These are phyloP conservation scores for Fraxinus dipetala DNA, from an alignment of 305 asterid genomes.

Conservation along the genomic window DNA sequence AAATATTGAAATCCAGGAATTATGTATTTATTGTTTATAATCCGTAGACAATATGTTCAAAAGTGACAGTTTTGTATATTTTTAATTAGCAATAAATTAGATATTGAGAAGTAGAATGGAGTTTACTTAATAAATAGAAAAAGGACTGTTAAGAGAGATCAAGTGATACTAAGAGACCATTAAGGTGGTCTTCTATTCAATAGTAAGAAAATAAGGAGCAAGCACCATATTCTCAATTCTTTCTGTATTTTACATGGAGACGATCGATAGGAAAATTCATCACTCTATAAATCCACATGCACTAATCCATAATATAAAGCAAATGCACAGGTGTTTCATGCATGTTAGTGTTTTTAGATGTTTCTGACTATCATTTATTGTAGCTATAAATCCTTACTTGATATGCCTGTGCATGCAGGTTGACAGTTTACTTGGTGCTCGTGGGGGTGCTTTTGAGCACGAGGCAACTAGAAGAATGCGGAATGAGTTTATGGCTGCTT, in stretches of 20 bases:
- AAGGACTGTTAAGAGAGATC: not conserved
- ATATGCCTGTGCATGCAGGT: conserved; percentile 54
- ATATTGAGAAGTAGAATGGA: not conserved
- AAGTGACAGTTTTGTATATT: not conserved
- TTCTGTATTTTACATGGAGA: conserved; percentile 2
- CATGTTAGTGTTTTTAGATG: not conserved
- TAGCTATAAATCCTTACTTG: not conserved
- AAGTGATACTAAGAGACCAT: not conserved
- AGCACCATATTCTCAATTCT: not conserved
- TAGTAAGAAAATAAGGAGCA: not conserved
- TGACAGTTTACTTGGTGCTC: conserved; percentile 99
- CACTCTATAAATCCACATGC: not conserved
- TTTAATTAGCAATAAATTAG: not conserved
- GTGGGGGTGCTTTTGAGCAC: conserved; percentile 93
- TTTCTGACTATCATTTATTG: not conserved
- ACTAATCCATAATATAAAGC: not conserved
- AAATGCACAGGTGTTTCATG: not conserved
- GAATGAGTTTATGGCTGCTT: conserved; percentile 97
- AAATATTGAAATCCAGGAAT: not conserved
- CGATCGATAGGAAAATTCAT: not conserved
- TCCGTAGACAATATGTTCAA: not conserved
- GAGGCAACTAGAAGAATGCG: conserved; percentile 99
- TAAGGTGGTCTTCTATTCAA: not conserved
- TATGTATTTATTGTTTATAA: not conserved
- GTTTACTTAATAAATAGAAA: not conserved